A percentile compares a stretch with the other conserved stretches of the same genome.
phyloP scores from a whole-genome alignment of 2,329 filamentous ascomycete genomes.

The Apiospora kogelbergensis region DNA sequence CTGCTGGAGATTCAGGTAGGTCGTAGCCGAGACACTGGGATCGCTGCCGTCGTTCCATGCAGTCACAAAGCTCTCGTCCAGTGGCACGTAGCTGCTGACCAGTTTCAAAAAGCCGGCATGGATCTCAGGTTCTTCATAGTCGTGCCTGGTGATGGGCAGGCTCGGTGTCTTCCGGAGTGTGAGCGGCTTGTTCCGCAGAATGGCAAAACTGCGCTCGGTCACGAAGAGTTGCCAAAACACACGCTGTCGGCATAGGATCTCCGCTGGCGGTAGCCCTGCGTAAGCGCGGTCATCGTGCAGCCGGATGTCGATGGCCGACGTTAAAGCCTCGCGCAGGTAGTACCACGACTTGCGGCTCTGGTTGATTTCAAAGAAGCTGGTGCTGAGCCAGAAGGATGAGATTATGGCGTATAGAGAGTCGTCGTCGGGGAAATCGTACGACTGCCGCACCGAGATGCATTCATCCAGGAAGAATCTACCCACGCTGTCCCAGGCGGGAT shows the following conservation, averaged over 20 bases:
- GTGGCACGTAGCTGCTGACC: conserved; percentile 60
- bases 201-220: conserved; percentile 61
- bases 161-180: conserved; percentile 60
- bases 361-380: conserved; percentile 61
- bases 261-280: conserved; percentile 44
- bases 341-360: conserved; percentile 63
- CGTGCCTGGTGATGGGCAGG: conserved; percentile 50
- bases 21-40: conserved; percentile 32
- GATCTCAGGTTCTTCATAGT: conserved; percentile 52
- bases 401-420: conserved; percentile 56
- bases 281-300: conserved; percentile 61
- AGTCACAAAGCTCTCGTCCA: conserved; percentile 63
- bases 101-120: conserved; percentile 60
- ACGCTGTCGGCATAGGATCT: conserved; percentile 52
- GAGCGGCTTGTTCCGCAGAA: conserved; percentile 63
- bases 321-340: conserved; percentile 61
- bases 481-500: conserved; percentile 46
- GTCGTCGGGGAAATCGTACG: conserved; percentile 58
- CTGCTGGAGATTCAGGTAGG: conserved; percentile 36
- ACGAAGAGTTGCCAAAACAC: conserved; percentile 65
- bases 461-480: conserved; percentile 60
- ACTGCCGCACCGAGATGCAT: conserved; percentile 54
- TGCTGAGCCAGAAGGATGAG: conserved; percentile 62
- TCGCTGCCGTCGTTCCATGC: conserved; percentile 61
- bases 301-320: conserved; percentile 56